Evolutionary conservation across 176 grass and related monocot species (phyloP), one percentile per base, ranked within the genome.

Genomic region (Cymbopogon citratus): DNA sequence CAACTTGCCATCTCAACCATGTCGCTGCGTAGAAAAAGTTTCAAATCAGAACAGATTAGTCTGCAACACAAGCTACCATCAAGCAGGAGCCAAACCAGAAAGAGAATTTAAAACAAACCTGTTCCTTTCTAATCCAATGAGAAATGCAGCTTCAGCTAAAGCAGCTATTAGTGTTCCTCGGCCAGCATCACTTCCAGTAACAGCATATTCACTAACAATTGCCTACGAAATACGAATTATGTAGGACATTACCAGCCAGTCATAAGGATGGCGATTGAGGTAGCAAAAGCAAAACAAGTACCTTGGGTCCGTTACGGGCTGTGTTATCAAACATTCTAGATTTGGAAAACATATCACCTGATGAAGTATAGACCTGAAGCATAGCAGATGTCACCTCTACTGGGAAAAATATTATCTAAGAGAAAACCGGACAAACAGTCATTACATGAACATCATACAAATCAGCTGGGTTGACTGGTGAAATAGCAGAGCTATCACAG

Each of bases 171-270:
- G 85, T 49, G 89, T 97, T 81, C 94, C 94, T 90, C 87, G 91
- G 74, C 94, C 94, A 71, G 89, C 94, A 88, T 94, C 94, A 79
- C 87, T 92, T 89, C 92, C 95, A 52, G 92, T 98, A 48, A 94
- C 95, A 56, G 92, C 95, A 98, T 98, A 98, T 85, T 98, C 95
- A 84, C 95, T 98, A 78, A 98, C 90, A 89, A 98, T 84, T 75
- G 90, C 95, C 95, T 98, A 31, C 5, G 12, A 25, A 75, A 89
- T 63, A 80, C 13, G 6, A 24, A 75, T 92, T 68, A 80, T 33
- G 79, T 44, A 75, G 45, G 33, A 19, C 69, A 76, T 79, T 64
- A 60, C 15, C 10, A 75, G 77, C 46, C 52, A 77, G 75, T 52
- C 65, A 18, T 38, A 73, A 69, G 45, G n/a, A 81, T 86, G 36